phyloP scores from a whole-genome alignment of 345 rosid species.

The Rhizophora apiculata region DNA sequence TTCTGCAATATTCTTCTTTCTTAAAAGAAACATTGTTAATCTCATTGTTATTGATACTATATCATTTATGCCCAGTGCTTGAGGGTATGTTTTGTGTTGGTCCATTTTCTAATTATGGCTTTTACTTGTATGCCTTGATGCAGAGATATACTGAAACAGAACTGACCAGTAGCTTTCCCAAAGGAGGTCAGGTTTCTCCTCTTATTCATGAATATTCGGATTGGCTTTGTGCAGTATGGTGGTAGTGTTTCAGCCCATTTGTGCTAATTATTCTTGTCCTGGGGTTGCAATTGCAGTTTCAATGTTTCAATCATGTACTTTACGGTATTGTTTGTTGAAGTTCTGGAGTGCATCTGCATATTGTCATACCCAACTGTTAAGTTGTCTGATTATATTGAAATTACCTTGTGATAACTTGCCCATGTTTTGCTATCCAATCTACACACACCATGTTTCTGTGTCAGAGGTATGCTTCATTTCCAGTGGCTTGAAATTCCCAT shows the following conservation, averaged over 20 bases:
- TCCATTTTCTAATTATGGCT: slow-evolving; percentile 5
- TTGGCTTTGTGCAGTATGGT: not conserved
- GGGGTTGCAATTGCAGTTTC: not conserved
- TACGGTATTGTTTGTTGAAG: not conserved
- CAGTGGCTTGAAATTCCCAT: not conserved
- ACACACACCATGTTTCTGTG: no score
- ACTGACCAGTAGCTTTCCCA: slow-evolving; percentile 35
- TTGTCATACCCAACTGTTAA: slow-evolving; percentile 4
- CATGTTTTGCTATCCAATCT: not conserved
- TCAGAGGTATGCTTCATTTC: not conserved
- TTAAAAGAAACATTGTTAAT: no score
- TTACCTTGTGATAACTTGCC: not conserved
- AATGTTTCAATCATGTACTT: not conserved
- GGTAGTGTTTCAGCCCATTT: not conserved
- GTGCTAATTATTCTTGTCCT: not conserved
- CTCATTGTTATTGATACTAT: not conserved
- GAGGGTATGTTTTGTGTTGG: not conserved
- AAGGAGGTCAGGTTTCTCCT: slow-evolving; percentile 37
- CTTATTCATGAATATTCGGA: not conserved
- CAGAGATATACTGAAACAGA: slow-evolving; percentile 64
- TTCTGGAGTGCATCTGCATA: not conserved
- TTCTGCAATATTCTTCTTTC: no score
- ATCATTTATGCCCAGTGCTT: not conserved
- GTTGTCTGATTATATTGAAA: not conserved
- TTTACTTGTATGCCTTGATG: slow-evolving; percentile 8